These are phyloP conservation scores for Aureobasidium pullulans DNA, from an alignment of 2,329 filamentous ascomycete genomes.

Conservation along the genomic window DNA sequence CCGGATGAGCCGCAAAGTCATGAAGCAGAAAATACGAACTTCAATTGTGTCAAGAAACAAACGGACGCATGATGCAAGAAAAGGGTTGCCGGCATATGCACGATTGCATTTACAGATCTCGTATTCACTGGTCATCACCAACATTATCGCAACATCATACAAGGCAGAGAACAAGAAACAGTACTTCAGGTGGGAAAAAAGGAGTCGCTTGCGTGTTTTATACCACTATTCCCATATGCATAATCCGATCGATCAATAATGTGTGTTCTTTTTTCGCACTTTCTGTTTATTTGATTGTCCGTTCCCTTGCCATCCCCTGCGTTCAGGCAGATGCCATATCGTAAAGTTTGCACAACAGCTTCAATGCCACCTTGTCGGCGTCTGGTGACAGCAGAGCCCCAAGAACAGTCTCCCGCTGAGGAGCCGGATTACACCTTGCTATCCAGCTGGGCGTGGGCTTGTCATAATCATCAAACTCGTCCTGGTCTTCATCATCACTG, in stretches of 20 bases:
- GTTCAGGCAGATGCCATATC: conserved; percentile 23
- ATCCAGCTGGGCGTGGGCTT: conserved; percentile 10
- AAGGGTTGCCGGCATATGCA: not conserved
- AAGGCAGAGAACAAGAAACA: not conserved
- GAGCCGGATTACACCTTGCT: conserved; percentile 36
- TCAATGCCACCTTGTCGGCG: conserved; percentile 37
- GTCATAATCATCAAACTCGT: conserved; percentile 18
- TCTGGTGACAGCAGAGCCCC: conserved; percentile 39
- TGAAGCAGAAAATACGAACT: not conserved
- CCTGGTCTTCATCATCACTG: conserved; percentile 22
- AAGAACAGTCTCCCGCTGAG: conserved; percentile 39
- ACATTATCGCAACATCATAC: not conserved
- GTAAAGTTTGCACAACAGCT: conserved; percentile 32
- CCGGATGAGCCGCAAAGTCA: not conserved
- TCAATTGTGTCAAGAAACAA: not conserved
- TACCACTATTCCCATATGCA: conserved; percentile 8
- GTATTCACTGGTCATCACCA: not conserved
- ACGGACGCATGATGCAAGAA: no score
- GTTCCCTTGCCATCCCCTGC: not conserved
- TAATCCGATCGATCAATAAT: not conserved
- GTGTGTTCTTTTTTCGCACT: not conserved
- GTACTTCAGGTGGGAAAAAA: not conserved
- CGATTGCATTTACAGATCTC: no score
- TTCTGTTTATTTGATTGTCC: not conserved
- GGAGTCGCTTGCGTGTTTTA: not conserved